Conservation (phyloP, 805 yeast genomes). For the Grigorovia transvaalensis region DNA sequence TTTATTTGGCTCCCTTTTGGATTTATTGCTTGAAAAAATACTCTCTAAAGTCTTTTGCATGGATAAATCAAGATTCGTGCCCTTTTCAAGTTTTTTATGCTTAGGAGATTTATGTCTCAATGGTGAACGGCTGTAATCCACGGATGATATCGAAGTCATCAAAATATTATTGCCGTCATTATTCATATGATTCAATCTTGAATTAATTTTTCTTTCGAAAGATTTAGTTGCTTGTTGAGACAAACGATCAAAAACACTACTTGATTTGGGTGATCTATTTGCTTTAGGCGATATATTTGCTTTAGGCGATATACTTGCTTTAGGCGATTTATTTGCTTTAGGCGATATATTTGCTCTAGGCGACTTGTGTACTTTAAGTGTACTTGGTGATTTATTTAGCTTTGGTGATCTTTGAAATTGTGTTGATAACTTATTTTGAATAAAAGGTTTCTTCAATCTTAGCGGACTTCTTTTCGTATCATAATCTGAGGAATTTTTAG, state of each 20-base stretch:
- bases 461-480: background rate
- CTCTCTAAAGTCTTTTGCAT: conserved; percentile 23
- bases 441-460: background rate
- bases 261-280: conserved; percentile 5
- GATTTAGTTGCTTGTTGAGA: conserved; percentile 24
- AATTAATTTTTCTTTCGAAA: conserved; percentile 20
- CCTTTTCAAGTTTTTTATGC: background rate
- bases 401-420: background rate
- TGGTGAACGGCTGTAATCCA: conserved; percentile 25
- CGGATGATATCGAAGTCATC: conserved; percentile 13
- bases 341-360: background rate
- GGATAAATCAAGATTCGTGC: conserved; percentile 11
- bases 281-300: conserved; percentile 4
- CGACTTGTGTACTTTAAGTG: too few species aligned
- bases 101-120: conserved; percentile 14
- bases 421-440: background rate
- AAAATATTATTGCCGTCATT: conserved; percentile 2
- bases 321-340: conserved; percentile 3
- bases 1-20: background rate
- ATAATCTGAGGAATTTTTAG: background rate
- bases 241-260: conserved; percentile 25
- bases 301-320: background rate
- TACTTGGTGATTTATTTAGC: background rate
- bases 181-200: background rate
- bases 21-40: conserved; percentile 16